Evolutionary conservation across 106 monocot species (phyloP).

Genomic region (Xerophyta viscosa): DNA sequence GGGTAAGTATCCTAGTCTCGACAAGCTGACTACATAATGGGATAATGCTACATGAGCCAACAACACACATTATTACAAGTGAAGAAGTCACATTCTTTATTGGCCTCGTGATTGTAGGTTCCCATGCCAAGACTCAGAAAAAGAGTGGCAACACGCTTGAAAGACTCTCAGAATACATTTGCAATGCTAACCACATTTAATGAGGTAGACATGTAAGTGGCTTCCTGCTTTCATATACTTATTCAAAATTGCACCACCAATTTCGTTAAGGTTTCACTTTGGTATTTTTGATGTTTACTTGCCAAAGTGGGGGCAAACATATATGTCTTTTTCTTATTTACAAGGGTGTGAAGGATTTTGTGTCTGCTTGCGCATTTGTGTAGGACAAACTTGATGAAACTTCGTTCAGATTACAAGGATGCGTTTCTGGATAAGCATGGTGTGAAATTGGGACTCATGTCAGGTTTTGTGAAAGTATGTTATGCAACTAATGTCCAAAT

Average conservation of each 20-base stretch:
- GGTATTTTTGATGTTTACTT: no score
- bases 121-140: conserved; percentile 91
- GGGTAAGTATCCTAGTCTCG: conserved; percentile 52
- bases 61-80: no score
- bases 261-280: no score
- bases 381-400: conserved; percentile 99
- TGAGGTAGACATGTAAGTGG: conserved; percentile 98
- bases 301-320: no score
- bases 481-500: not conserved
- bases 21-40: no score
- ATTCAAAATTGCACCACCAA: no score
- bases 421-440: conserved; percentile 84
- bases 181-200: conserved; percentile 96
- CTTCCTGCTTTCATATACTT: no score
- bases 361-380: no score
- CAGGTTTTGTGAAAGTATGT: conserved; percentile 86
- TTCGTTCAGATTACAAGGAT: conserved; percentile 93
- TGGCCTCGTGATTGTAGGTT: conserved; percentile 34
- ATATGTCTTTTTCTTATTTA: no score
- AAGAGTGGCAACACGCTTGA: conserved; percentile 82
- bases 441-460: conserved; percentile 86
- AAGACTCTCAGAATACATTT: conserved; percentile 98
- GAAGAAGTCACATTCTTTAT: not conserved
- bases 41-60: no score
- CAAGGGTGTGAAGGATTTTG: no score